Evolutionary conservation across 805 yeast species (phyloP).

Genomic region (Ogataea ganodermae): DNA sequence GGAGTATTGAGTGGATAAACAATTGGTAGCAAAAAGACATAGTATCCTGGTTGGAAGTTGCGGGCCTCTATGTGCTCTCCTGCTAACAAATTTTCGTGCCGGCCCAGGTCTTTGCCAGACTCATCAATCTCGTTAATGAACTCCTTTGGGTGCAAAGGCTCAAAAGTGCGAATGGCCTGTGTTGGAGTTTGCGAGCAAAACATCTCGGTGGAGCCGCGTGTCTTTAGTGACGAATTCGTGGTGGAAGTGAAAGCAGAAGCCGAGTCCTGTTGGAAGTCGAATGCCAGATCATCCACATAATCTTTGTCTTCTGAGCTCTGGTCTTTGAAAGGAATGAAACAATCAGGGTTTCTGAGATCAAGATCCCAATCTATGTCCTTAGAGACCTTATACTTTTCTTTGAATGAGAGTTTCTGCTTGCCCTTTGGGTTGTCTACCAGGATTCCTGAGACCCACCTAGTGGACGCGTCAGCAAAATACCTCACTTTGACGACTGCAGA

Average conservation of each 20-base stretch:
- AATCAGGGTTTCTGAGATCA: slow-evolving; percentile 41
- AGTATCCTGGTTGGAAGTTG: slow-evolving; percentile 61
- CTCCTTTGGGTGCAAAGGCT: slow-evolving; percentile 26
- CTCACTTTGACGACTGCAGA: slow-evolving; percentile 41
- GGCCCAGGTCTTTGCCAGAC: slow-evolving; percentile 18
- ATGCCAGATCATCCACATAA: slow-evolving; percentile 20
- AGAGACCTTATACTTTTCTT: slow-evolving; percentile 45
- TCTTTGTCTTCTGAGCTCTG: slow-evolving; percentile 6
- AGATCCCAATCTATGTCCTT: slow-evolving; percentile 46
- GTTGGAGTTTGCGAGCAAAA: slow-evolving; percentile 27
- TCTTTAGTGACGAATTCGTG: slow-evolving; percentile 15
- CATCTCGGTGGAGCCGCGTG: slow-evolving; percentile 16
- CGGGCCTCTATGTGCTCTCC: slow-evolving; percentile 11
- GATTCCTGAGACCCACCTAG: slow-evolving; percentile 45
- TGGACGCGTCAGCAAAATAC: slow-evolving; percentile 44
- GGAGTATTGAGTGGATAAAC: slow-evolving; percentile 63
- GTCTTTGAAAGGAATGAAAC: slow-evolving; percentile 36
- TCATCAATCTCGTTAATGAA: slow-evolving; percentile 27
- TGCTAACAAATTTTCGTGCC: slow-evolving; percentile 23
- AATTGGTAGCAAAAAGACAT: slow-evolving; percentile 66
- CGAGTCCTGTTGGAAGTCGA: slow-evolving; percentile 21
- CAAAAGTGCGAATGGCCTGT: slow-evolving; percentile 28
- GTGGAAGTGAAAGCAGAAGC: slow-evolving; percentile 19
- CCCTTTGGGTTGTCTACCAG: slow-evolving; percentile 42
- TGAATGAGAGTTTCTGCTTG: slow-evolving; percentile 41